Percentiles rank a stretch among this genome's conserved stretches.
These are phyloP conservation scores for Auriculariales sp. DNA, from an alignment of 768 basidiomycete species.

Conservation along the genomic window DNA sequence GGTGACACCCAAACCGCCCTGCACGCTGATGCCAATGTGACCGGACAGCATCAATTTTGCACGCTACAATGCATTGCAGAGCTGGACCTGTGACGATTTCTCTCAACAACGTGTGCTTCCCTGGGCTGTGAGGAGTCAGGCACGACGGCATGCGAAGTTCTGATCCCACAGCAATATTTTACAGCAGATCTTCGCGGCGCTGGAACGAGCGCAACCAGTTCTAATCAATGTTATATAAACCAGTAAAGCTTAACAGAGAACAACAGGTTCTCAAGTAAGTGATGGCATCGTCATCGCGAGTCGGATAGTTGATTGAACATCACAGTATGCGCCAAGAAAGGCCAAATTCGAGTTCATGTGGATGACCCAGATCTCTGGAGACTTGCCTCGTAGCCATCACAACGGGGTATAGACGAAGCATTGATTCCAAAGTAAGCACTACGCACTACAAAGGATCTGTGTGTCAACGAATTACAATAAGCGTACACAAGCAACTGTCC, in stretches of 20 bases:
- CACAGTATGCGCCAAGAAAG: too few species aligned
- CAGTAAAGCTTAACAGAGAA: constrained; percentile 21
- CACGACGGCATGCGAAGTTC: constrained; percentile 18
- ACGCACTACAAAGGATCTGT: background rate
- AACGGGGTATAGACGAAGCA: constrained; percentile 14
- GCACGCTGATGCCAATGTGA: constrained; percentile 30
- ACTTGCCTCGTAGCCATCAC: constrained; percentile 25
- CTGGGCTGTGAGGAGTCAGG: too few species aligned
- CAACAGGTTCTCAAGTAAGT: constrained; percentile 21
- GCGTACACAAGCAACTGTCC: too few species aligned
- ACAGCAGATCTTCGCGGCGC: constrained; percentile 19
- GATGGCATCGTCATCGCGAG: constrained; percentile 22
- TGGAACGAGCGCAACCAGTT: constrained; percentile 21
- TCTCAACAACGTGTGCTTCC: background rate
- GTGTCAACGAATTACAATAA: constrained; percentile 1
- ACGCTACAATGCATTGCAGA: background rate
- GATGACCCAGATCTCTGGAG: too few species aligned
- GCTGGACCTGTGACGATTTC: background rate
- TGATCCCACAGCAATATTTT: constrained; percentile 27
- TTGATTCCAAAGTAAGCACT: background rate
- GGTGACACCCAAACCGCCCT: constrained; percentile 29
- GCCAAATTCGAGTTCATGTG: too few species aligned
- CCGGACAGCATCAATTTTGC: too few species aligned
- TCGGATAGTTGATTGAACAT: constrained; percentile 26
- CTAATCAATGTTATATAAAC: constrained; percentile 23